Evolutionary conservation across 371 early-diverging fungal species (phyloP), one percentile per base, ranked within the genome.

Genomic region (Circinella umbellata): DNA sequence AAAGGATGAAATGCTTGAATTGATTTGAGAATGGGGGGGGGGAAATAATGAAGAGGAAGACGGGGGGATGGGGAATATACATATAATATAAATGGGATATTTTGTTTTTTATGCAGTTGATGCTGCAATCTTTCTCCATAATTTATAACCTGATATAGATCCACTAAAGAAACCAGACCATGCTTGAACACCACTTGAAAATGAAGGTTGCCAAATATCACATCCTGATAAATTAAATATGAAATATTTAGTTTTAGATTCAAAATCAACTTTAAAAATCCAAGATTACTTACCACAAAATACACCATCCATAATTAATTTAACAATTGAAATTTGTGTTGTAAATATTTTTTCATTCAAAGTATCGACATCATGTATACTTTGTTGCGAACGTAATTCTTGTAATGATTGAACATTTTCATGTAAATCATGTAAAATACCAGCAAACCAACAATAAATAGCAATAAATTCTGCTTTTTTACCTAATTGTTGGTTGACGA

Each of bases 151-250:
- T 11, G 90, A 89, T 62, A 92, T 80, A 14, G 80, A 39, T 20
- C 91, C 93, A 49, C 93, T 87, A 39, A 80, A 73, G 49, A 94
- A 83, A 3, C 92, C 94, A 27, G 92, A 76, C 68, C 91, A 85
- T 20, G 89, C 86, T 71, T 94, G 94, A 68, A 88, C 82, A n/a
- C 88, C 89, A 66, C 86, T 84, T 34, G 89, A 85, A 73, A 87
- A 84, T 14, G 86, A 83, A 54, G 87, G 86, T 51, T 86, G 77
- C 77, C 90, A 88, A 67, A 92, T 88, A 70, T 90, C 86, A 69
- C 90, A 91, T 51, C 88, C 94, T 82, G 14, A 79, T 66, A 59
- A n/a, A n/a, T n/a, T 63, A 61, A 79, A 69, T 11, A 36, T 34
- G 6, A n/a, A 15, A 27, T 11, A 17, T 18, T 10, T 65, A 39